Conservation (phyloP, 73 alveolate species). For the Blepharisma japonicum region DNA sequence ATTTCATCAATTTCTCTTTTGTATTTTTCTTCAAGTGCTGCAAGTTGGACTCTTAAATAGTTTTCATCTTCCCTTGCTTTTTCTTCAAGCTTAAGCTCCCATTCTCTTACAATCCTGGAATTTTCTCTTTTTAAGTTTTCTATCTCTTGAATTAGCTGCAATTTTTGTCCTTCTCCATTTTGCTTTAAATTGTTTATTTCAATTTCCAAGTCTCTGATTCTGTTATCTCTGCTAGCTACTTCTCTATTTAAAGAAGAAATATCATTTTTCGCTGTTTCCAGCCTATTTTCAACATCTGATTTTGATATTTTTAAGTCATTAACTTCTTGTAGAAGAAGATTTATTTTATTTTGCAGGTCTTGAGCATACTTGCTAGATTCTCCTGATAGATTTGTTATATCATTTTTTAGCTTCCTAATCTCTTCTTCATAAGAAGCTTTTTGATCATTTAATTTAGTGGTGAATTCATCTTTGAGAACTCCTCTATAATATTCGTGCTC, state of each 20-base stretch:
- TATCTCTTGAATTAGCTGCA: conserved; percentile 33
- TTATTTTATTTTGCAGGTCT: conserved; percentile 17
- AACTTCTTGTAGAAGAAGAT: not conserved
- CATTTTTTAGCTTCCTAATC: conserved; percentile 5
- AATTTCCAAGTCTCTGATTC: conserved; percentile 27
- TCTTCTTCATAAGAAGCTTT: conserved; percentile 16
- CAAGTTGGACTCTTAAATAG: not conserved
- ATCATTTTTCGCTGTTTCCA: not conserved
- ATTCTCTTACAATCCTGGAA: conserved; percentile 32
- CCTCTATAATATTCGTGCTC: conserved; percentile 12
- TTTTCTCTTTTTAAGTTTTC: conserved; percentile 38
- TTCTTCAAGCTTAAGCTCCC: conserved; percentile 28
- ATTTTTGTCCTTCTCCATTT: conserved; percentile 4
- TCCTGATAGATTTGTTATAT: not conserved
- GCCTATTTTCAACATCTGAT: not conserved
- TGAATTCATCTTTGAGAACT: conserved; percentile 13
- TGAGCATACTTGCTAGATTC: not conserved
- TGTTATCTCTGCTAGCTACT: conserved; percentile 17
- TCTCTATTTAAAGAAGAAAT: conserved; percentile 1
- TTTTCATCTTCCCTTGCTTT: conserved; percentile 27
- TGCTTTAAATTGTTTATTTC: conserved; percentile 41
- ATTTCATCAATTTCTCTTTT: conserved; percentile 2
- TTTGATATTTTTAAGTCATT: not conserved
- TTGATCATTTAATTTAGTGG: conserved; percentile 23
- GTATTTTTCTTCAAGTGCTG: conserved; percentile 3